Base-by-base conservation (phyloP, 345 rosid species). In the Eutrema yunnanense region DNA sequence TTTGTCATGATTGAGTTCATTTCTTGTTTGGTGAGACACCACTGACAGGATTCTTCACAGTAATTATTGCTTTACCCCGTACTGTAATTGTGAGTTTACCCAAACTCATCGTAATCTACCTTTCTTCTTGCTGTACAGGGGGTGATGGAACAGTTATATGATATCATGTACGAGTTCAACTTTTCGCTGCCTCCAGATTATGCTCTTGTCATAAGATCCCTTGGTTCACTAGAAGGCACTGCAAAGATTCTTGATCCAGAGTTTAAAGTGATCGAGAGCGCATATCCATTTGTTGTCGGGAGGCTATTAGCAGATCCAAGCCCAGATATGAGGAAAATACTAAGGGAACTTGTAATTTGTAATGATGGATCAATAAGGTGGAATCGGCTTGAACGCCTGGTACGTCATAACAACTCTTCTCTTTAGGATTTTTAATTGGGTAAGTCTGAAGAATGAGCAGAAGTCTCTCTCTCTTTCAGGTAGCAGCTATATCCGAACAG, bases 141-240 rank as follows among this genome's bases (percentile, higher is more conserved):
- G 22, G 83, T 89, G 74, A 92, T 92, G 97, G 80, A 78, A 69
- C 96, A 87, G 69, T 57, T 95, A 36, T 95, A 92, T 49, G 90
- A 95, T 79, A 81, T 95, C 62, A 92, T 92, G 97, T 95, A 92
- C 57, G 97, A 86, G 65, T 92, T 90, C 73, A 82, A 89, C 78
- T 87, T 95, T 75, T 92, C 93, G 32, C 88, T 92, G 44, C 97
- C 99, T 34, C 97, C 96, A 4, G 96, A 95, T 70, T 95, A 92
- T 83, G 99, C 97, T 57, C 80, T 89, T 73, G 99, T 92, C 71
- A 82, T 88, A 78, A 84, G 99, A 86, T 96, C 97, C 6, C 96
- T 89, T 30, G 96, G 96, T 62, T 89, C 97, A 52, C 85, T 92
- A 13, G 99, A 95, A 90, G 99, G 97, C 80, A 95, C 99, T 0